Base-by-base conservation (phyloP, 176 grass and related monocot genomes). In the Zea luxurians region DNA sequence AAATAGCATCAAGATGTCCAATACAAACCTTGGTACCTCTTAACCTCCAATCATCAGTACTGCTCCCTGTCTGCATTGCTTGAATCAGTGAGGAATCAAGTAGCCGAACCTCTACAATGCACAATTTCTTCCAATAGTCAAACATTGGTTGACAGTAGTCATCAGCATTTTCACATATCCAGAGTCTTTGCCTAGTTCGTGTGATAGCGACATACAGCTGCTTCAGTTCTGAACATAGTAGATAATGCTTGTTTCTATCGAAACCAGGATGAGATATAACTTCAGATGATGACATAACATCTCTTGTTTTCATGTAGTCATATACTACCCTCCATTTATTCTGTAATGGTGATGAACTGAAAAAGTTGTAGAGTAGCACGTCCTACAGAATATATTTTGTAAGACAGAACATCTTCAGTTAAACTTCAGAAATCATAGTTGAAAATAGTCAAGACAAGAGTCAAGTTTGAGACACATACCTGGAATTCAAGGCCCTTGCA, bases 401-500 rank as follows among this genome's bases (percentile, higher is more conserved):
- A 66, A 78, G 36, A 27, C 43, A 68, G 7, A 55, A 2, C 4
- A 2, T 53, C 50, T 6, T 17, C 4, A 49, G n/a, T 13, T 46
- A 65, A 9, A 62, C 6, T 58, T 57, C n/a, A 18, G 17, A 57
- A 5, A 57, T 27, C 27, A 27, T 27, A 27, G 27, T 27, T 27
- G 27, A 27, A 27, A 27, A 27, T 27, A 27, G 27, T 27, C 27
- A 27, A 27, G 27, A 27, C 27, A 27, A 27, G 27, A 52, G 13
- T 61, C 57, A 35, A 62, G 34, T 10, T n/a, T 4, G 53, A 71
- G 58, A 66, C n/a, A 46, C 18, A 40, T 91, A 97, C 94, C 88
- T 97, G 88, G 71, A 93, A 97, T 40, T 97, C 94, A 7, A 97
- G 91, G 66, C 94, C 94, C 71, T 97, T 97, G 20, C 94, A 97